Evolutionary conservation across 164 flowering plant genomes (phyloP).

Genomic region (Brasenia schreberi): DNA sequence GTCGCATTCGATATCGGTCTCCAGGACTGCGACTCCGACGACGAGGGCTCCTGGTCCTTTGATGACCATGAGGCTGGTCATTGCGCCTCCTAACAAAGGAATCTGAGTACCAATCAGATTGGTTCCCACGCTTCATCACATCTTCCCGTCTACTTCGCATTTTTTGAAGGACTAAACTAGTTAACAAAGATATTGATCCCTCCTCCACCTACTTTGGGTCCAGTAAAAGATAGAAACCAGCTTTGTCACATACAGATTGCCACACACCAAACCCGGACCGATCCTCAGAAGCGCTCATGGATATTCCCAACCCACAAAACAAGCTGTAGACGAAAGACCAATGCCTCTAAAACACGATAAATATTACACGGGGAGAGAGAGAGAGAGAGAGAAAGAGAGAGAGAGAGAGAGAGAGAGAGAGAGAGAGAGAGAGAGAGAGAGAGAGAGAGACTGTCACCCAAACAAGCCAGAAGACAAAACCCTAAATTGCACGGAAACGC

Average conservation of each 20-base stretch:
- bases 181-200: conserved; percentile 4
- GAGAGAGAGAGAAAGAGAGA: background rate
- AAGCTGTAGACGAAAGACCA: background rate
- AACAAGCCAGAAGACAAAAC: background rate
- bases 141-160: background rate
- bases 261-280: background rate
- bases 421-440: background rate
- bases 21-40: conserved; percentile 5
- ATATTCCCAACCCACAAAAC: background rate
- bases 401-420: background rate
- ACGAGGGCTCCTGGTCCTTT: background rate
- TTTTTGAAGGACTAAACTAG: background rate
- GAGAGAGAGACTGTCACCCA: background rate
- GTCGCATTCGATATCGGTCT: conserved; percentile 2
- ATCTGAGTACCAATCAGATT: conserved; percentile 4
- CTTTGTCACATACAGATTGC: background rate
- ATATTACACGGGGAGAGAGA: background rate
- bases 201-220: background rate
- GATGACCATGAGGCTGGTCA: background rate
- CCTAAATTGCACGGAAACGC: background rate
- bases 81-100: background rate
- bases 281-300: background rate
- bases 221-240: background rate
- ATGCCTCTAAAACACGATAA: too few species aligned
- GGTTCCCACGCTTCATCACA: conserved; percentile 7